Base-by-base conservation (phyloP, 192 early-diverging fungal genomes). In the Coemansia sp. region DNA sequence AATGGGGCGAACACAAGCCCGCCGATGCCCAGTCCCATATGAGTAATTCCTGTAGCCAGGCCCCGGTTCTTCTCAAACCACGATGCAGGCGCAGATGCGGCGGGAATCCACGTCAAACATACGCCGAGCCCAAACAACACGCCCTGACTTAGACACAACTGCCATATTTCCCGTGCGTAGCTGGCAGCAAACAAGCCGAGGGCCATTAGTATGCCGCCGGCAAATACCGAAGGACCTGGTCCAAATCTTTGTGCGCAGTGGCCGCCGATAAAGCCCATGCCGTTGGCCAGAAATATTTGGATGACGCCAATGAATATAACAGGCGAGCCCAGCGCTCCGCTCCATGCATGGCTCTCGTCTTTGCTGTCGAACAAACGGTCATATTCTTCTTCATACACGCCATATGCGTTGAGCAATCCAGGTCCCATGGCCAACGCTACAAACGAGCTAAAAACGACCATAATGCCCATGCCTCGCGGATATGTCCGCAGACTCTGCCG, bases 11-110 rank as follows among this genome's bases (percentile, higher is more conserved):
- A 61, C 16, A 84, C 74, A 2, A 90, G 71, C 8, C 88, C 88
- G 26, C 88, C 88, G 19, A 86, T 73, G 1, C 89, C 89, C 12
- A 86, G 66, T 0, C 89, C 89, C 56, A 85, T 85, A 18, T 89
- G 86, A 0, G 88, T 86, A 38, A 89, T 68, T 0, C 89, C 89
- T 5, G 87, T 88, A 9, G 84, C 88, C 24, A 89, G 23, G 1
- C 84, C 83, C 7, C 88, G 71, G 32, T 78, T 75, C 47, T 75
- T 82, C n/a, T 48, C 69, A 62, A 88, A 91, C 86, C 85, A 91
- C 52, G 89, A 88, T 1, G 84, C 78, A 1, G 88, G 87, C 4
- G 87, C 64, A 0, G 83, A 82, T 1, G 89, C 77, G 0, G 84
- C 84, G 2, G 88, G 82, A 45, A 86, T 83, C 71, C 86, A 91